Evolutionary conservation across 345 rosid species (phyloP), one percentile per base, ranked within the genome.

Genomic region (Citrus cavaleriei): DNA sequence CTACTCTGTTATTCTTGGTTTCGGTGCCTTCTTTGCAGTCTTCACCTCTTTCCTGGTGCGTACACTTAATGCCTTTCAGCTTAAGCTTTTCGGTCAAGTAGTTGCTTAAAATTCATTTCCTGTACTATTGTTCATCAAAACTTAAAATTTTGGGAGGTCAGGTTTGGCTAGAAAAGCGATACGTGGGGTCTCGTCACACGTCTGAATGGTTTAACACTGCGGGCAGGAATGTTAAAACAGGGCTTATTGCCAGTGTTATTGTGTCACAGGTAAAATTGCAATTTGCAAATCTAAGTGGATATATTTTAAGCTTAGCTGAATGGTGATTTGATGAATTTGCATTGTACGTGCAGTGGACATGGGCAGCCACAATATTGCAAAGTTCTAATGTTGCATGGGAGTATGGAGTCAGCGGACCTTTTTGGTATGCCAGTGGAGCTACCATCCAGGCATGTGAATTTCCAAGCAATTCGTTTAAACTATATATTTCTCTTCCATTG

Each of bases 191-290:
- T 7, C 84, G 83, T 42, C 98, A 93, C 75, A 93, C 98, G 24
- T 95, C 98, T 0, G 98, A 95, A 73, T 95, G 98, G 98, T 95
- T 95, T 89, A 95, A 95, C 87, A 95, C 98, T 2, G 98, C 98
- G 3, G 98, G 98, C 77, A 86, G 98, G 88, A 95, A 91, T 75
- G 98, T 95, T 27, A 95, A 92, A 81, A 95, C 98, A 19, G 98
- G 98, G 77, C 95, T 95, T 64, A 95, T 95, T 72, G 98, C 98
- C 18, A 91, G 95, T 81, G 98, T 93, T 49, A 92, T 95, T 78
- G 98, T 95, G 6, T 93, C 98, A 27, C 97, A 95, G 94, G 97
- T 90, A 77, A 34, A 0, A 3, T 18, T 42, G 51, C 57, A 21
- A 38, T 62, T 13, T 68, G 27, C 42, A 59, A 18, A 8, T 34